Percentiles rank a stretch among this genome's conserved stretches.
phyloP scores from a whole-genome alignment of 2,329 filamentous ascomycete genomes.

The Paraconiothyrium sp. region DNA sequence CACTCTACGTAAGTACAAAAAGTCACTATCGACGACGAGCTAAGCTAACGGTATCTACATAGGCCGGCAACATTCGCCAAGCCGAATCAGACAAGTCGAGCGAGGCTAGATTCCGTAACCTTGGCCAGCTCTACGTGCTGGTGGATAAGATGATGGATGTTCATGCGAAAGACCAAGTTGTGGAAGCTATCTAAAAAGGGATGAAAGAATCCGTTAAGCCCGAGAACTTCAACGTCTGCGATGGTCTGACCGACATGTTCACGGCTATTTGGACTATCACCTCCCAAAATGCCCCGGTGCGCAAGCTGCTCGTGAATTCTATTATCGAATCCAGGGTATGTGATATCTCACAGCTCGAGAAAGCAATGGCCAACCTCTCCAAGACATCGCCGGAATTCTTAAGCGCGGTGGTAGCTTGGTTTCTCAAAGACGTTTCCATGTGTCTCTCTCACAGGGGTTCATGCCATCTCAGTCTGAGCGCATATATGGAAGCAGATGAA shows the following conservation, averaged over 20 bases:
- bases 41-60: background rate
- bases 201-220: background rate
- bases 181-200: background rate
- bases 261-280: background rate
- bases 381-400: too few relatives aligned
- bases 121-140: slow-evolving; percentile 2
- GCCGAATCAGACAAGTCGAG: background rate
- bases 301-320: background rate
- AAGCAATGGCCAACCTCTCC: too few relatives aligned
- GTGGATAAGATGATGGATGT: slow-evolving; percentile 8
- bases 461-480: too few relatives aligned
- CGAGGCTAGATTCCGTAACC: background rate
- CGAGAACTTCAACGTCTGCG: background rate
- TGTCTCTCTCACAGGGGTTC: too few relatives aligned
- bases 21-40: background rate
- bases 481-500: too few relatives aligned
- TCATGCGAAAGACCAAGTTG: background rate
- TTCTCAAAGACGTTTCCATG: too few relatives aligned
- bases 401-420: too few relatives aligned
- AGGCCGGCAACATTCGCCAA: slow-evolving; percentile 5
- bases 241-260: slow-evolving; percentile 1
- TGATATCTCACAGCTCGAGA: too few relatives aligned
- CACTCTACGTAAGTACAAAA: background rate
- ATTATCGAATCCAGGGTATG: background rate
- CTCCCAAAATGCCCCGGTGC: background rate